Evolutionary conservation across 805 yeast genomes (phyloP), one percentile per base, ranked within the genome.

Genomic region (Sugiyamaella qingdaonensis): DNA sequence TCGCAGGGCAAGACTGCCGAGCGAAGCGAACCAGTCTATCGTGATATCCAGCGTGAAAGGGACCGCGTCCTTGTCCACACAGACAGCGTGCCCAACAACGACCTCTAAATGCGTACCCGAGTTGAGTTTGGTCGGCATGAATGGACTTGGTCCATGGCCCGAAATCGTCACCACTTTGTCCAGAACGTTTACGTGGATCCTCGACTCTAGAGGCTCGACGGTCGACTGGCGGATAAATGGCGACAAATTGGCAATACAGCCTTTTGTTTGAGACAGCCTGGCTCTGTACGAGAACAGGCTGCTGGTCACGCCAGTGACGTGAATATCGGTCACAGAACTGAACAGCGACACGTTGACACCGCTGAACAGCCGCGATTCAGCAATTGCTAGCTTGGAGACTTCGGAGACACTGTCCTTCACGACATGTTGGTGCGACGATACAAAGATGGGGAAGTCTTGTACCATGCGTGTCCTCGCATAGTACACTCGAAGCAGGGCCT

Each of bases 1-100:
- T 52, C 95, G 75, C 59, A 90, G 73, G 3, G 87, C 84, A 46
- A 91, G 68, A 58, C 86, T 74, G 53, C 83, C 85, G 54, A 91
- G 68, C 36, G 92, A 84, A 31, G 77, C 73, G 44, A 78, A 60
- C 64, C 81, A 67, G 65, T 86, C 85, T 13, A 87, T 57, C 3
- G 52, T 45, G 24, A 51, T 41, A n/a, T n/a, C 51, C 37, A 24
- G 21, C 5, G 9, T 14, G 29, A 14, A 48, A 14, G 45, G 31
- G 7, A 27, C 44, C 13, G 31, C 37, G 10, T 36, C 48, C 29
- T 21, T 37, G 32, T 21, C 44, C n/a, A 32, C 18, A 34, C 43
- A 37, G 24, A n/a, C n/a, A 10, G 39, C 19, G 2, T 52, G 52
- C 9, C 53, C 53, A 18, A 55, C 16, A 44, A 53, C 45, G 11